Base-by-base conservation (phyloP, 257 asterid genomes). In the Henckelia pumila region DNA sequence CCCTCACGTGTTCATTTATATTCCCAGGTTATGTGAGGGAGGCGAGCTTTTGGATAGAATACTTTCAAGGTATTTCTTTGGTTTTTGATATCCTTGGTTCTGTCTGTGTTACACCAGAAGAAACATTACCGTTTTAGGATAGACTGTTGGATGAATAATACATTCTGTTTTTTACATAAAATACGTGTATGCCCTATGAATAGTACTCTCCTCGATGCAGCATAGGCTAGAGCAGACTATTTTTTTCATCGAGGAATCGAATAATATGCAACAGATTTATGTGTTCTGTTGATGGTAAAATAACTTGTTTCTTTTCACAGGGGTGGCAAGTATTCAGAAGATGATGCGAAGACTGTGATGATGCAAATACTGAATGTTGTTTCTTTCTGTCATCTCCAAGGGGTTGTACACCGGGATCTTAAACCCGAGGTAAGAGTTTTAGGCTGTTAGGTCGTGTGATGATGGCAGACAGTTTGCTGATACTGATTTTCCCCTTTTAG, bases 21-120 rank as follows among this genome's bases (percentile, higher is more conserved):
- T 68, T 64, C 68, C 63, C 83, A 82, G 89, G 87, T 74, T 84
- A 57, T 84, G 89, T 71, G 89, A 84, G 70, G 89, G 89, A 75
- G 89, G 87, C 50, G 89, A 84, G 80, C 87, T 82, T 71, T 70
- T 84, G 81, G 89, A 84, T 75, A 79, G 82, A 79, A 84, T 84
- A 70, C 85, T 84, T 58, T 73, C 87, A 21, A 84, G 89, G 87
- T 79, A 70, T 21, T 44, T 73, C 22, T 11, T 74, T 44, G 25
- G 7, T 30, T 64, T 33, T 23, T 9, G 53, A 9, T 23, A 62
- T 32, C 14, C 28, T 0, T 63, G 32, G 9, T 59, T 19, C 20
- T 35, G 25, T 37, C 24, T 6, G 5, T 63, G 47, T 22, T 4
- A 21, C 55, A 17, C 55, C 8, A 4, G 21, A 16, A 17, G 55